These are phyloP conservation scores for Claviceps spartinae DNA, from an alignment of 2,329 filamentous ascomycete genomes.

Conservation along the genomic window DNA sequence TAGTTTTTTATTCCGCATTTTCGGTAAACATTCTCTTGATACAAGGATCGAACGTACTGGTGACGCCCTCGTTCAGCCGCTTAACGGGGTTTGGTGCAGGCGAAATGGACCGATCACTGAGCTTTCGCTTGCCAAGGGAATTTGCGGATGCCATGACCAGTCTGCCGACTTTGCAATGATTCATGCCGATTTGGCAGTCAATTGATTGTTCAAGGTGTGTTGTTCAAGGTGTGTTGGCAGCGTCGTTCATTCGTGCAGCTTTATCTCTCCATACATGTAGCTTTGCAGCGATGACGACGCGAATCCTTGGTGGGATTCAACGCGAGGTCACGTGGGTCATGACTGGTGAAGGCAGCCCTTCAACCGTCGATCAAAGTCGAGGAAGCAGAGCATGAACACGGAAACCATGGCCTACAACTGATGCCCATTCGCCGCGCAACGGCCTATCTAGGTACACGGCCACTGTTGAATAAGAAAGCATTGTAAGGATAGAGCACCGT, in stretches of 20 bases:
- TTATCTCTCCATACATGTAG: no score
- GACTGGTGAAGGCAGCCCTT: background rate
- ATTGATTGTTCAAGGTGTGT: no score
- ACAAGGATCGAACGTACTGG: background rate
- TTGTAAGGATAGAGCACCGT: background rate
- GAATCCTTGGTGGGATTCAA: background rate
- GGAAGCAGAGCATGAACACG: background rate
- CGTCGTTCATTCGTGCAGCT: no score
- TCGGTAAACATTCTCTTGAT: rapidly evolving
- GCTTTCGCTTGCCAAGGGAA: slow-evolving; percentile 20
- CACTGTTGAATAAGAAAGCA: background rate
- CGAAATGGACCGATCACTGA: slow-evolving; percentile 31
- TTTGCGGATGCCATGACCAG: slow-evolving; percentile 14
- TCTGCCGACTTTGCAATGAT: background rate
- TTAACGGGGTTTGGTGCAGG: slow-evolving; percentile 34
- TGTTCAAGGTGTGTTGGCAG: no score
- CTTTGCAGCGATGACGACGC: no score
- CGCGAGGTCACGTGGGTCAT: slow-evolving; percentile 4
- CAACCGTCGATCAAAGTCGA: background rate
- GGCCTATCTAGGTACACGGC: background rate
- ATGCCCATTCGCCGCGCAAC: background rate
- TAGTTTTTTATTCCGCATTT: slow-evolving; percentile 35
- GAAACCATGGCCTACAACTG: background rate
- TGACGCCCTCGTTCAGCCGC: slow-evolving; percentile 14
- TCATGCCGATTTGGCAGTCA: background rate